Base-by-base conservation (phyloP, 164 flowering plant genomes). In the Vitis vinifera region DNA sequence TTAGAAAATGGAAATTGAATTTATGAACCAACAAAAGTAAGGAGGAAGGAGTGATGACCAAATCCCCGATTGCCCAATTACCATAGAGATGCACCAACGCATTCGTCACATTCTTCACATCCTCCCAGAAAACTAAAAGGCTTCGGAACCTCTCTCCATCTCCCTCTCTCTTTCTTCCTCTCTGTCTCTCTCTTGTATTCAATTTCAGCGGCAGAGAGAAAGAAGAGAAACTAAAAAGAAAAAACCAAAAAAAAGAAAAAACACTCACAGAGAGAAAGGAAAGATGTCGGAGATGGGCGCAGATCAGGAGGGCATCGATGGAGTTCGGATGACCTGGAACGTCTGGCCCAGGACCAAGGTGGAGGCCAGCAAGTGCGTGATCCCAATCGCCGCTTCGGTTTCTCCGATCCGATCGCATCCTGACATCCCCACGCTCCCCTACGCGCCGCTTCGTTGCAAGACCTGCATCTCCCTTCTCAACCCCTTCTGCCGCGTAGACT, bases 311-410 rank as follows among this genome's bases (percentile, higher is more conserved):
- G 94, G 93, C 2, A 76, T 91, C 52, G 98, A 95, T 69, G 96
- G 91, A 31, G 91, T 95, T 4, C 91, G 99, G 0, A 95, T 93
- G 98, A 79, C 97, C 14, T 95, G 98, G 98, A 89, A 90, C 81
- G 82, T 76, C 1, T 91, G 98, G 97, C 99, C 99, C 1, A 79
- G 92, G 50, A 84, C 97, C 59, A 93, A 93, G 62, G 91, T 95
- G 10, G 99, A 93, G 62, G 88, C 95, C 6, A 80, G 87, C 84
- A 95, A 93, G 80, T 95, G 97, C 83, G 98, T 93, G 74, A 87
- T 95, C 85, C 99, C 99, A 14, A 73, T 95, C 55, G 97, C 99
- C 31, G 89, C 87, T 14, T 79, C 87, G 29, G 79, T 91, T 69
- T 76, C 92, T 7, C 97, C 92, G 85, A 90, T 93, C 91, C 94